Conservation (phyloP, 202 grass and related monocot genomes). For the Zoysia matrella region DNA sequence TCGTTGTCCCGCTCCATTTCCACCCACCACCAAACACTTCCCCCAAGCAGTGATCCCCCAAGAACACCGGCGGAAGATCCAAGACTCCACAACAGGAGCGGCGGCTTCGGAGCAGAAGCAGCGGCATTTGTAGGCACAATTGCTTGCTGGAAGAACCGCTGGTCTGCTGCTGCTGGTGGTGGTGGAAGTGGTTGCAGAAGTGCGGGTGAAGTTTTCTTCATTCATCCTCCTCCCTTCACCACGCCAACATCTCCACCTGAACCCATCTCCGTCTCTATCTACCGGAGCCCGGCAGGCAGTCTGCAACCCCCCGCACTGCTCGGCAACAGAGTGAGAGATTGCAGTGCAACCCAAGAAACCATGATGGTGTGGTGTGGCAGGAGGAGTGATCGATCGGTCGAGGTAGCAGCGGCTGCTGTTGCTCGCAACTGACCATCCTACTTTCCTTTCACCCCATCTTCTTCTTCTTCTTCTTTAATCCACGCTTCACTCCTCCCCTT, state of each 20-base stretch:
- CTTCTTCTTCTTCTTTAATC: constrained; percentile 28
- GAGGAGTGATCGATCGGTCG: constrained; percentile 36
- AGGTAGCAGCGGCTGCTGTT: constrained; percentile 45
- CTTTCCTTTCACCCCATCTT: constrained; percentile 8
- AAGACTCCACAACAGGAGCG: neutral
- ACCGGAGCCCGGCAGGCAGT: constrained; percentile 19
- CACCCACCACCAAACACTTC: constrained; percentile 51
- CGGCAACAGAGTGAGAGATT: constrained; percentile 27
- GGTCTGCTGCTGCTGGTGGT: constrained; percentile 19
- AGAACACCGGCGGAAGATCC: constrained; percentile 38
- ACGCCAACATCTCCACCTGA: constrained; percentile 32
- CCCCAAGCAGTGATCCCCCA: neutral
- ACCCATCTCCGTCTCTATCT: constrained; percentile 20
- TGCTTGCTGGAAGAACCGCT: constrained; percentile 18
- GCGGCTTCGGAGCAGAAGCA: constrained; percentile 21
- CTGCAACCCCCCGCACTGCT: constrained; percentile 25
- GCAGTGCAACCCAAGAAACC: constrained; percentile 90
- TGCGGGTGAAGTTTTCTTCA: constrained; percentile 50
- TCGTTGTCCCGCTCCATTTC: constrained; percentile 49
- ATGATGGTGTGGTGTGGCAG: constrained; percentile 64
- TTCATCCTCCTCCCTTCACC: constrained; percentile 22
- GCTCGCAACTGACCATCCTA: constrained; percentile 39
- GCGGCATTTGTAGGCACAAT: constrained; percentile 52
- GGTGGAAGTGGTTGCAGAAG: constrained; percentile 49
- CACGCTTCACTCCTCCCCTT: constrained; percentile 36